Evolutionary conservation across 345 rosid genomes (phyloP), one percentile per base, ranked within the genome.

Genomic region (Gynandropsis gynandra): DNA sequence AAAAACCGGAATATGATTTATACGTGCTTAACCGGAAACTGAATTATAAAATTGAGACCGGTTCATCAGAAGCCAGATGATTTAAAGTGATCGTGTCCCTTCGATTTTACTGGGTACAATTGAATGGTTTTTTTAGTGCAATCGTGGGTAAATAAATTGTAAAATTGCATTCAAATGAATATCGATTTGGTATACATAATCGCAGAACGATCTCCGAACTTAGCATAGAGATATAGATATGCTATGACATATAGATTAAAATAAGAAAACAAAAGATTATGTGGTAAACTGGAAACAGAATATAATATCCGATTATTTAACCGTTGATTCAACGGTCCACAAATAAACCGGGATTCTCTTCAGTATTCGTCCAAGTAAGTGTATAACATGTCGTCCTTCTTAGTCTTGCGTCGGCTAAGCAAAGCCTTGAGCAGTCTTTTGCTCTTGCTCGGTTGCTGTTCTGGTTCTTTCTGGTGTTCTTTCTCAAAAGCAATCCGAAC

Each of bases 361-460:
- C 76, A 86, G 49, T 86, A 89, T 71, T 83, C 95, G 56, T 86
- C 95, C 75, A 89, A 68, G 52, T 86, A 86, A 32, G 85, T 80
- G 68, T 81, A 86, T 8, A 86, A 64, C 72, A 73, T 78, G 15
- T 86, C 97, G 37, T 89, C 97, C 63, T 86, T 89, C 84, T 81
- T 86, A 1, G 88, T 76, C 70, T 89, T 89, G 54, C 95, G 97
- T 41, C 94, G 74, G 64, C 97, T 86, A 42, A 89, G 94, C 67
- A 89, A 68, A 12, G 94, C 86, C 73, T 86, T 86, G 49, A 86
- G 90, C 11, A 89, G 79, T 10, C 88, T 81, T 61, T 86, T 89
- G 52, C 97, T 81, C 70, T 86, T 89, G 78, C 95, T 86, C 2
- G 82, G 95, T 47, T 72, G 46, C 8, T 78, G 63, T 42, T 89